Conservation (phyloP, 176 grass and related monocot species). For the Carex kokanica region DNA sequence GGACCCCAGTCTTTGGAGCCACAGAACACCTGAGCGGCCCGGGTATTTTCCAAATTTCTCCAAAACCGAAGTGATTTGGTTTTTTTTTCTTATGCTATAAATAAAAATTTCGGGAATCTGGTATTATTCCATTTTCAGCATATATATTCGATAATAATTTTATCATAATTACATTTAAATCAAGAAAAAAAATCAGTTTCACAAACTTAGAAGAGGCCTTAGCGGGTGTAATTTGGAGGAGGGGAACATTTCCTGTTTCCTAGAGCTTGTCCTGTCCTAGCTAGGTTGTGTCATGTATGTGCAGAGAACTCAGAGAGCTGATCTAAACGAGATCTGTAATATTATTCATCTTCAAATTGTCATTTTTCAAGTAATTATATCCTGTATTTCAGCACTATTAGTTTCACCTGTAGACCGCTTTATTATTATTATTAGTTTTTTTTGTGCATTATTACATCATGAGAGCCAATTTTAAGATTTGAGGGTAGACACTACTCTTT, state of each 20-base stretch:
- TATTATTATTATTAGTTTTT: neutral
- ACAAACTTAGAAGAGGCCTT: neutral
- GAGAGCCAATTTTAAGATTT: neutral
- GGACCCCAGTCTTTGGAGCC: too few relatives aligned
- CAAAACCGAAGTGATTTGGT: too few relatives aligned
- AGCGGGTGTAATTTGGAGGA: neutral
- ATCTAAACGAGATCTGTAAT: conserved; percentile 18
- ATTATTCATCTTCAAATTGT: conserved; percentile 12
- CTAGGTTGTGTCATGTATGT: neutral
- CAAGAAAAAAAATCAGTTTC: neutral
- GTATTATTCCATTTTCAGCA: too few relatives aligned
- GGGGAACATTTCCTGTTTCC: neutral
- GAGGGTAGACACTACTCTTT: neutral
- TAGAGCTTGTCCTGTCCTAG: neutral
- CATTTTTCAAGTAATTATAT: neutral
- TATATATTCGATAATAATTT: neutral
- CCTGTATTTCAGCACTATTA: neutral
- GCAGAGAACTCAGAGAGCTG: neutral
- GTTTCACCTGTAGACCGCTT: neutral
- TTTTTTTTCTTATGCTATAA: too few relatives aligned
- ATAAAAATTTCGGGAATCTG: neutral
- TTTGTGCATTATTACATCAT: conserved; percentile 6
- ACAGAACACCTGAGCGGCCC: too few relatives aligned
- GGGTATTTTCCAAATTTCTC: too few relatives aligned
- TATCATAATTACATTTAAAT: neutral